Conservation (phyloP, 2,329 filamentous ascomycete genomes). For the Penicillium sp. region DNA sequence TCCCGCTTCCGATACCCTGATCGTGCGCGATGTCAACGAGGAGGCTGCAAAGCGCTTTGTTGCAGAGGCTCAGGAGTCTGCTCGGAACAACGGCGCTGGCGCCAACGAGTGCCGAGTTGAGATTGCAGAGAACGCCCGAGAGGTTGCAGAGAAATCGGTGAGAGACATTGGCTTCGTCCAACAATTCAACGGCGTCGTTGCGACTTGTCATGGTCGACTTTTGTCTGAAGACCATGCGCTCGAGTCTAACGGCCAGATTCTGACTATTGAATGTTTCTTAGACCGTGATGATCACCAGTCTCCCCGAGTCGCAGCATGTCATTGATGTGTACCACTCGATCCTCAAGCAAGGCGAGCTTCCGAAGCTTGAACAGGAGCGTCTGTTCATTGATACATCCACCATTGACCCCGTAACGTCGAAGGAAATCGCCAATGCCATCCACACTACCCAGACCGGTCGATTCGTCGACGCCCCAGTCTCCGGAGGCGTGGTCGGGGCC, state of each 20-base stretch:
- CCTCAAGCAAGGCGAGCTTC: slow-evolving; percentile 58
- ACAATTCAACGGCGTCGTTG: neutral
- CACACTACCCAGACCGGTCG: slow-evolving; percentile 66
- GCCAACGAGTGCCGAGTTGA: slow-evolving; percentile 51
- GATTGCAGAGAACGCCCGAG: slow-evolving; percentile 58
- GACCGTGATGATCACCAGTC: slow-evolving; percentile 84
- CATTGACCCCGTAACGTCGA: slow-evolving; percentile 86
- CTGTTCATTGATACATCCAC: slow-evolving; percentile 96
- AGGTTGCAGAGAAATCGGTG: slow-evolving; percentile 69
- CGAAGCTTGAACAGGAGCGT: slow-evolving; percentile 59
- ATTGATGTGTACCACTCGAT: slow-evolving; percentile 79
- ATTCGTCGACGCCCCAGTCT: slow-evolving; percentile 96
- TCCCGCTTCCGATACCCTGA: slow-evolving; percentile 61
- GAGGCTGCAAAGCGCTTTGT: slow-evolving; percentile 59
- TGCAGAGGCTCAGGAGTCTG: slow-evolving; percentile 49
- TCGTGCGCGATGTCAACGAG: slow-evolving; percentile 67
- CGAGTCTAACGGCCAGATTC: neutral
- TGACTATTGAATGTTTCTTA: slow-evolving; percentile 41
- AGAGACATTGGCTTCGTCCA: slow-evolving; percentile 30
- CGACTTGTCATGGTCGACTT: neutral
- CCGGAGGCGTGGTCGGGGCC: slow-evolving; percentile 90
- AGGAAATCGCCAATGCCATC: slow-evolving; percentile 71
- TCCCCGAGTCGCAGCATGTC: slow-evolving; percentile 88
- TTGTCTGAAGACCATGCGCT: neutral
- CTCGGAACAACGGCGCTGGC: slow-evolving; percentile 27